Base-by-base conservation (phyloP, 345 rosid species). In the Alliaria petiolata region DNA sequence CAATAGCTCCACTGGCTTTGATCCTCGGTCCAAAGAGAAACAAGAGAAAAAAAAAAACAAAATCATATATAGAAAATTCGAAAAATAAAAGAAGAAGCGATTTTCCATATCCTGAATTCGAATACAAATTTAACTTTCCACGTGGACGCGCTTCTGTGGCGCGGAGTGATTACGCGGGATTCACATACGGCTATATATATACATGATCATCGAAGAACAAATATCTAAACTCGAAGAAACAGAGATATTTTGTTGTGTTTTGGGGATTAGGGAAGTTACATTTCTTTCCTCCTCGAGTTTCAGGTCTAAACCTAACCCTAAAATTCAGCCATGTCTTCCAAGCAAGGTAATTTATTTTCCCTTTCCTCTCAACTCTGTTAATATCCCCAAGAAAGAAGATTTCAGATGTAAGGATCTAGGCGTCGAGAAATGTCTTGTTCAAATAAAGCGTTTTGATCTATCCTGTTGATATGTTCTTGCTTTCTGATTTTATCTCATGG, bases 291-390 rank as follows among this genome's bases (percentile, higher is more conserved):
- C 78, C 7, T 50, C 30, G 55, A 66, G 72, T 74, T 74, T 74
- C 68, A 67, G 72, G 61, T 74, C 62, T 59, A 22, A 17, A 34
- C 78, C 82, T 71, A 81, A 68, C 53, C 72, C 62, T 65, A 28
- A 42, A 2, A 50, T 26, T 38, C 25, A 61, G 74, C 76, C 62
- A 86, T 86, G 90, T 81, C 90, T 39, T 85, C 90, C 72, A 84
- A 84, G 72, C 90, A 84, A 82, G 90, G 86, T 85, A 8, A n/a
- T n/a, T n/a, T n/a, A n/a, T n/a, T 44, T 44, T 3, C 34, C 46
- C 5, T 38, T 53, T 28, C 40, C 25, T 65, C 36, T 62, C 69
- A 35, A 4, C 39, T 36, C 9, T 31, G 35, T 15, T 59, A 17
- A n/a, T n/a, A n/a, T n/a, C n/a, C n/a, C n/a, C n/a, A n/a, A n/a